These are phyloP conservation scores for Apostasia ramifera DNA, from an alignment of 106 monocot species.

Conservation along the genomic window DNA sequence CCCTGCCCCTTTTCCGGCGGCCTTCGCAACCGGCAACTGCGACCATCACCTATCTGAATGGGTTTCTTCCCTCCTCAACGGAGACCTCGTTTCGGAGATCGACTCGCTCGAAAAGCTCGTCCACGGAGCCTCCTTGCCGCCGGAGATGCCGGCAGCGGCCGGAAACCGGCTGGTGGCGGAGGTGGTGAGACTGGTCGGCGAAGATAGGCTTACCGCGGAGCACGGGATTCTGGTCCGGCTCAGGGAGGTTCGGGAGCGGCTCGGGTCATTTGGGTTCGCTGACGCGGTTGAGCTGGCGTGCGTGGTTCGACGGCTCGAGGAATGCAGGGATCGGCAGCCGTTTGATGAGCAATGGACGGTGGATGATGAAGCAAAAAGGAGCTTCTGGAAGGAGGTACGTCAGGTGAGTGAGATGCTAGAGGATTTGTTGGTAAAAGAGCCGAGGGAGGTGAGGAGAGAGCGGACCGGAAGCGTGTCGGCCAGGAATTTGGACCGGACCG, in stretches of 20 bases:
- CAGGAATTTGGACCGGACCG: slow-evolving; percentile 33
- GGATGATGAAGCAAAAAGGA: background rate
- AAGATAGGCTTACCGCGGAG: slow-evolving; percentile 18
- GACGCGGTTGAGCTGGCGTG: slow-evolving; percentile 42
- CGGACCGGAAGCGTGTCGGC: slow-evolving; percentile 4
- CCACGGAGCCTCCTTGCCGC: slow-evolving; percentile 16
- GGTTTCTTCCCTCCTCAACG: slow-evolving; percentile 21
- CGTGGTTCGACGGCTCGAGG: slow-evolving; percentile 27
- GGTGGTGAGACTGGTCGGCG: slow-evolving; percentile 15
- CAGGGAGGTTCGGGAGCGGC: slow-evolving; percentile 26
- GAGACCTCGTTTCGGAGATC: slow-evolving; percentile 24
- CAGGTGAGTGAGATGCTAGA: slow-evolving; percentile 17
- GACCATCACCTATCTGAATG: background rate
- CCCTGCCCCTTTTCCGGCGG: background rate
- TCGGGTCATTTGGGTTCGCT: slow-evolving; percentile 22
- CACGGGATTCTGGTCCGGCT: slow-evolving; percentile 21
- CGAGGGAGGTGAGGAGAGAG: slow-evolving; percentile 13
- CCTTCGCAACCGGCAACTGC: too few species aligned
- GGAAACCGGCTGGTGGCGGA: slow-evolving; percentile 15
- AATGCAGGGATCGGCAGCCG: slow-evolving; percentile 1
- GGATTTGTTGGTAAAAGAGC: slow-evolving; percentile 8
- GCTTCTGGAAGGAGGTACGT: slow-evolving; percentile 13
- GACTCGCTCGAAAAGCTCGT: slow-evolving; percentile 11
- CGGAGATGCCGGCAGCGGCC: slow-evolving; percentile 1
- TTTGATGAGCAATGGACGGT: slow-evolving; percentile 11